Conservation (phyloP, 345 rosid species). For the Acer saccharum region DNA sequence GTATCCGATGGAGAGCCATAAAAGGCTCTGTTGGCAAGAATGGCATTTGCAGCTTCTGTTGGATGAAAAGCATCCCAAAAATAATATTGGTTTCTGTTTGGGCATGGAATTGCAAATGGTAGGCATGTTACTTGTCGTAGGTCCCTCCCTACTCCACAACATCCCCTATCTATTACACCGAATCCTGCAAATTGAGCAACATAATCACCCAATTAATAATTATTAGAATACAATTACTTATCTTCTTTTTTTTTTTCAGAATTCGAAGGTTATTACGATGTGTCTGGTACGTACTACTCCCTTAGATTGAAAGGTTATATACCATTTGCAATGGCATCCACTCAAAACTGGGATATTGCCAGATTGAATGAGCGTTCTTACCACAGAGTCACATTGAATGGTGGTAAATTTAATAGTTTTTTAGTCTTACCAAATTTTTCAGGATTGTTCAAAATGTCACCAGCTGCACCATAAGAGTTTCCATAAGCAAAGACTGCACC, state of each 20-base stretch:
- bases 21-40: constrained; percentile 66
- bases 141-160: constrained; percentile 79
- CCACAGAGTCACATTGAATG: too few relatives aligned
- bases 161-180: constrained; percentile 61
- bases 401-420: too few relatives aligned
- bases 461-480: constrained; percentile 59
- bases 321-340: too few relatives aligned
- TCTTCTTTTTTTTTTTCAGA: too few relatives aligned
- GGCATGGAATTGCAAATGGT: constrained; percentile 62
- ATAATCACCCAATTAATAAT: too few relatives aligned
- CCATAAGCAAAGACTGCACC: constrained; percentile 59
- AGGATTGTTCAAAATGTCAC: constrained; percentile 74
- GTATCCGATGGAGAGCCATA: constrained; percentile 57
- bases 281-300: too few relatives aligned
- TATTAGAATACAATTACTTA: too few relatives aligned
- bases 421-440: constrained; percentile 51
- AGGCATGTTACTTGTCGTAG: constrained; percentile 74
- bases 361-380: too few relatives aligned
- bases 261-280: too few relatives aligned
- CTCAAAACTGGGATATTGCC: too few relatives aligned
- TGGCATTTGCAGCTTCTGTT: constrained; percentile 63
- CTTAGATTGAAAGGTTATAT: too few relatives aligned
- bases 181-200: constrained; percentile 52
- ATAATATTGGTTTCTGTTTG: constrained; percentile 47
- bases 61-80: constrained; percentile 99